phyloP scores from a whole-genome alignment of 2,329 filamentous ascomycete genomes.

The Trichophyton schoenleinii region DNA sequence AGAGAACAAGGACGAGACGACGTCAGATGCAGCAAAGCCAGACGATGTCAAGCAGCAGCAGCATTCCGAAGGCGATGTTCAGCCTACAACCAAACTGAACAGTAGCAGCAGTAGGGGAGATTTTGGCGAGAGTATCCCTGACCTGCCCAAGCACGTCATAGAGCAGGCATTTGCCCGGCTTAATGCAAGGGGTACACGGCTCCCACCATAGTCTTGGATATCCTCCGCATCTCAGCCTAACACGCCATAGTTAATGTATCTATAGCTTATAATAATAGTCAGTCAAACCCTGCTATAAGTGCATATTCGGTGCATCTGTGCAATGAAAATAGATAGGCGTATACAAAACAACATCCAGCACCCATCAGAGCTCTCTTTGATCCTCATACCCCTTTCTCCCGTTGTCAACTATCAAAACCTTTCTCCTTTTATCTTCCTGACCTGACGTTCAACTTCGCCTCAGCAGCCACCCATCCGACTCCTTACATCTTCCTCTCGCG shows the following conservation, averaged over 20 bases:
- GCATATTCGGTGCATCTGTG: background rate
- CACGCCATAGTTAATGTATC: background rate
- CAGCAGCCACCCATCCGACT: background rate
- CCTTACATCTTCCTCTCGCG: background rate
- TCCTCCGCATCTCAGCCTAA: background rate
- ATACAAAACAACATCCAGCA: background rate
- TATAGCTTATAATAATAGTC: background rate
- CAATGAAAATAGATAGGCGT: background rate
- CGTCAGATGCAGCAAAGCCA: background rate
- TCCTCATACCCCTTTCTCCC: slow-evolving; percentile 4
- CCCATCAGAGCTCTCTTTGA: slow-evolving; percentile 14
- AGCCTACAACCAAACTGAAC: background rate
- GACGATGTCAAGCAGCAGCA: background rate
- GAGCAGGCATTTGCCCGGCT: slow-evolving; percentile 32
- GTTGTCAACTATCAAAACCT: background rate
- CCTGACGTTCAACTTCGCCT: background rate
- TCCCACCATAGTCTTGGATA: background rate
- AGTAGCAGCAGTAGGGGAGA: too few species aligned
- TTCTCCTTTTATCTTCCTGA: background rate
- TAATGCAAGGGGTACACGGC: slow-evolving; percentile 14
- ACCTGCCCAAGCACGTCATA: slow-evolving; percentile 31
- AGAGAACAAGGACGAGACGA: slow-evolving; percentile 1
- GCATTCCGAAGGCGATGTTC: background rate
- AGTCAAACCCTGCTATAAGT: background rate
- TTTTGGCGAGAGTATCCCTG: slow-evolving; percentile 24